Evolutionary conservation across 1,284 basidiomycete genomes (phyloP).

Genomic region (Ceratobasidium sp.): DNA sequence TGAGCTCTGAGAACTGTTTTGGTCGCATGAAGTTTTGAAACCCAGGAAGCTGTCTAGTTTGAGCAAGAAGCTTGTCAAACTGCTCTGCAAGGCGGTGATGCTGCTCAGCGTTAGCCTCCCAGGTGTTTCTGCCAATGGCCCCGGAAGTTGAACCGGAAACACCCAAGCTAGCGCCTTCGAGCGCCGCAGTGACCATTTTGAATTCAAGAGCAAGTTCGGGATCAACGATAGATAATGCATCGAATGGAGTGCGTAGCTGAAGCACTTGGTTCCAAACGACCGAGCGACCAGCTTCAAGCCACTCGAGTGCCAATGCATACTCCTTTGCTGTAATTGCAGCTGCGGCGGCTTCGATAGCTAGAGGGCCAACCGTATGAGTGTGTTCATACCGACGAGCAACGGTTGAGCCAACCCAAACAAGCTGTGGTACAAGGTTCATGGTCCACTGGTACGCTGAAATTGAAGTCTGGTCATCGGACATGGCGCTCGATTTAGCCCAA

Average conservation of each 20-base stretch:
- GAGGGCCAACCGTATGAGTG: background rate
- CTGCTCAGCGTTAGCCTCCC: background rate
- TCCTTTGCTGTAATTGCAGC: background rate
- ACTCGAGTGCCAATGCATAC: background rate
- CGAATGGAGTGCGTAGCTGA: no score
- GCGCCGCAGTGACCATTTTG: no score
- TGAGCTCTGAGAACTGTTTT: background rate
- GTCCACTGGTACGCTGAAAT: background rate
- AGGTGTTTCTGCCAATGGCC: background rate
- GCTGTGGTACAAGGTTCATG: background rate
- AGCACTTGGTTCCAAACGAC: no score
- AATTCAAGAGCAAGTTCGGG: no score
- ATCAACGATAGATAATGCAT: no score
- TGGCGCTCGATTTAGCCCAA: background rate
- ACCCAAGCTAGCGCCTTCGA: no score
- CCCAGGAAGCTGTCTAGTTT: background rate
- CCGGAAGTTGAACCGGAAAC: background rate
- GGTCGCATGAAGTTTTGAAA: background rate
- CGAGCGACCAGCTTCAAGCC: background rate
- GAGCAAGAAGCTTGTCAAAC: background rate
- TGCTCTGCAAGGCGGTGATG: background rate
- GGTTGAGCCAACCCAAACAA: background rate
- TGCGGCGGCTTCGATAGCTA: background rate
- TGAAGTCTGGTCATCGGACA: background rate
- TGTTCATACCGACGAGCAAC: background rate